A percentile compares a stretch with the other conserved stretches of the same genome.
Evolutionary conservation across 164 flowering plant species (phyloP).

Genomic region (Taxillus chinensis): DNA sequence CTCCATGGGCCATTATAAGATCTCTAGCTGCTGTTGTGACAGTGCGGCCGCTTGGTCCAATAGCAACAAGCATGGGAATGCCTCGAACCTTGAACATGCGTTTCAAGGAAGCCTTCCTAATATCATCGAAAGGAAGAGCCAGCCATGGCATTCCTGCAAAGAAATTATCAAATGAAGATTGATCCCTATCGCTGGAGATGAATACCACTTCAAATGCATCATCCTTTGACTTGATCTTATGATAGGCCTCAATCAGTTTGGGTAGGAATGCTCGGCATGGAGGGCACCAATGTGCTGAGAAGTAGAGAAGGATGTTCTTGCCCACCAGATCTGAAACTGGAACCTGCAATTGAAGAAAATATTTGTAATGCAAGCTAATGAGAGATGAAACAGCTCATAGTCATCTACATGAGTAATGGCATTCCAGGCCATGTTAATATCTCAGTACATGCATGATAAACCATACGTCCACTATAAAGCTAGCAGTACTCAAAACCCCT

Average conservation of each 20-base stretch:
- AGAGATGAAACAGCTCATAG: too few relatives aligned
- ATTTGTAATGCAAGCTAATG: too few relatives aligned
- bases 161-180: slow-evolving; percentile 45
- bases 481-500: neutral
- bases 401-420: too few relatives aligned
- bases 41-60: slow-evolving; percentile 58
- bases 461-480: too few relatives aligned
- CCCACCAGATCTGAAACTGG: slow-evolving; percentile 58
- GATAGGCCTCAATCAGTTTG: slow-evolving; percentile 42
- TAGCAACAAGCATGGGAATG: slow-evolving; percentile 47
- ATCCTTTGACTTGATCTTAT: slow-evolving; percentile 46
- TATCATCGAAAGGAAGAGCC: slow-evolving; percentile 62
- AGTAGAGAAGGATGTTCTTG: slow-evolving; percentile 51
- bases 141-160: slow-evolving; percentile 68
- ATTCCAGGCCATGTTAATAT: too few relatives aligned
- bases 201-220: slow-evolving; percentile 53
- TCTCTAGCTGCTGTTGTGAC: slow-evolving; percentile 37
- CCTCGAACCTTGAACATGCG: slow-evolving; percentile 41
- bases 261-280: slow-evolving; percentile 64
- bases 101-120: slow-evolving; percentile 25
- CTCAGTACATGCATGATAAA: too few relatives aligned
- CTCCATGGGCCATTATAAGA: slow-evolving; percentile 35
- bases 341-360: slow-evolving; percentile 18
- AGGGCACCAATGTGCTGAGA: slow-evolving; percentile 72
- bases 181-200: slow-evolving; percentile 49